Conservation (phyloP, 2,329 filamentous ascomycete species). For the Pestalotiopsis sp. region DNA sequence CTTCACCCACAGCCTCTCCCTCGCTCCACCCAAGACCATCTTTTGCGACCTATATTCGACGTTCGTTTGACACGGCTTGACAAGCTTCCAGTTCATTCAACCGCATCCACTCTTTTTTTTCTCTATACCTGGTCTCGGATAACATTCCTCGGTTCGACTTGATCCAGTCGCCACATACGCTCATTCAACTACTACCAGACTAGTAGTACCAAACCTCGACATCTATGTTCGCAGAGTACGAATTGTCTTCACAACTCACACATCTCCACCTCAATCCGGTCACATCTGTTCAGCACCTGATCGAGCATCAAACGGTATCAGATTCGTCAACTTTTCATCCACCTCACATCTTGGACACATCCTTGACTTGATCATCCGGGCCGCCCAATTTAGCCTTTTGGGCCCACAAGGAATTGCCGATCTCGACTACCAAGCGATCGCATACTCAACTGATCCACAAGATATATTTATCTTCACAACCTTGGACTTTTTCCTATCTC, state of each 20-base stretch:
- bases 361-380: constrained; percentile 2
- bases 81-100: not conserved
- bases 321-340: too few relatives aligned
- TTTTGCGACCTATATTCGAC: constrained; percentile 5
- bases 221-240: constrained; percentile 5
- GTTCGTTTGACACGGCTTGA: constrained; percentile 6
- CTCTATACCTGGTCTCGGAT: constrained; percentile 2
- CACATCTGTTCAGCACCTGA: not conserved
- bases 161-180: not conserved
- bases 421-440: not conserved
- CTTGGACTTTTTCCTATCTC: not conserved
- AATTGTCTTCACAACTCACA: not conserved
- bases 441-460: not conserved
- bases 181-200: not conserved
- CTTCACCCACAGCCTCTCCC: constrained; percentile 1
- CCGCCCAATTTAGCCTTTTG: constrained; percentile 3
- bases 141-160: not conserved
- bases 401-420: not conserved
- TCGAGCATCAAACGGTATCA: not conserved
- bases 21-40: constrained; percentile 4
- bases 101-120: constrained; percentile 5
- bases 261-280: not conserved
- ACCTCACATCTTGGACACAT: not conserved
- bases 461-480: not conserved
- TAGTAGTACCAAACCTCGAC: not conserved